A percentile compares a stretch with the other conserved stretches of the same genome.
phyloP scores from a whole-genome alignment of 306 rosid species.

The Trifolium fragiferum region DNA sequence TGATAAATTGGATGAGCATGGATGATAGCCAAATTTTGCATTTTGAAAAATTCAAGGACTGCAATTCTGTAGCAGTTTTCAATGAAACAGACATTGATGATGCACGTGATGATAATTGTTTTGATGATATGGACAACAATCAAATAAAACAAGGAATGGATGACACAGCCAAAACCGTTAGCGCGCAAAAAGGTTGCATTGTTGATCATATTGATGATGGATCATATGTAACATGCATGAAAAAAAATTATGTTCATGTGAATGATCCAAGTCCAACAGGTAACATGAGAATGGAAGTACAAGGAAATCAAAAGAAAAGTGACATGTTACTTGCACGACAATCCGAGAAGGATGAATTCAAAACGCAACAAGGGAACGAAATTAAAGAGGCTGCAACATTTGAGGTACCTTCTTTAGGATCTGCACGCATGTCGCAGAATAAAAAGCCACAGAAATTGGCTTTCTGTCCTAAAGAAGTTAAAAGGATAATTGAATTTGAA shows the following conservation, averaged over 20 bases:
- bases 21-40: slow-evolving; percentile 61
- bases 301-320: slow-evolving; percentile 44
- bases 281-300: slow-evolving; percentile 40
- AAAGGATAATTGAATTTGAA: slow-evolving; percentile 67
- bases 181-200: slow-evolving; percentile 30
- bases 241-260: slow-evolving; percentile 23
- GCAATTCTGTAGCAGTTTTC: slow-evolving; percentile 50
- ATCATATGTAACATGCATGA: slow-evolving; percentile 30
- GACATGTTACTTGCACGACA: slow-evolving; percentile 28
- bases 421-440: slow-evolving; percentile 41
- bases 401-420: slow-evolving; percentile 43
- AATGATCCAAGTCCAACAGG: slow-evolving; percentile 23
- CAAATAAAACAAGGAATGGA: slow-evolving; percentile 46
- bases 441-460: slow-evolving; percentile 72
- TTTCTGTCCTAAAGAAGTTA: slow-evolving; percentile 88
- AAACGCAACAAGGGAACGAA: slow-evolving; percentile 41
- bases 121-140: slow-evolving; percentile 37
- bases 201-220: slow-evolving; percentile 42
- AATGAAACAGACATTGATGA: slow-evolving; percentile 64
- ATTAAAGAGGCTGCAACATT: slow-evolving; percentile 35
- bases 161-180: slow-evolving; percentile 34
- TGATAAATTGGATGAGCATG: slow-evolving; percentile 84
- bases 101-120: slow-evolving; percentile 50
- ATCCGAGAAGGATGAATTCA: slow-evolving; percentile 39
- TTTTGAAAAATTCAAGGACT: slow-evolving; percentile 54